These are phyloP conservation scores for Candida glucosophila DNA, from an alignment of 1,139 yeast species.

Conservation along the genomic window DNA sequence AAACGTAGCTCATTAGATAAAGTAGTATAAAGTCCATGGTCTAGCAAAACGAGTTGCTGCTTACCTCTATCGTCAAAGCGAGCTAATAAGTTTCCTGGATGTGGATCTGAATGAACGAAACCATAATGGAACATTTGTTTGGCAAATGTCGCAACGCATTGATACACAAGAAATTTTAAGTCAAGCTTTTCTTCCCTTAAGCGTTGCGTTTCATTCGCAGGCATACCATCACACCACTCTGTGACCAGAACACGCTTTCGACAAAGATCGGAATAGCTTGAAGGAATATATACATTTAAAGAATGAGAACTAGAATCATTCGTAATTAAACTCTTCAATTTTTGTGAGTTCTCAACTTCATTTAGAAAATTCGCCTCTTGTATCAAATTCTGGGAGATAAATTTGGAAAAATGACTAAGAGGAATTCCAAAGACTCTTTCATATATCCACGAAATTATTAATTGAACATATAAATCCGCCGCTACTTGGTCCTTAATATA, in stretches of 20 bases:
- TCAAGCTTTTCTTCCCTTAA: conserved; percentile 35
- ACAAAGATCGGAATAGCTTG: conserved; percentile 35
- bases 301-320: conserved; percentile 15
- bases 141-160: conserved; percentile 49
- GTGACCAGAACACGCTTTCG: conserved; percentile 47
- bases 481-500: conserved; percentile 48
- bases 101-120: conserved; percentile 73
- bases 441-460: conserved; percentile 42
- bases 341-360: conserved; percentile 46
- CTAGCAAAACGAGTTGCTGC: conserved; percentile 61
- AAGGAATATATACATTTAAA: conserved; percentile 39
- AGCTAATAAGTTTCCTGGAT: conserved; percentile 68
- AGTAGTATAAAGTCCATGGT: conserved; percentile 64
- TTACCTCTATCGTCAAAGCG: conserved; percentile 29
- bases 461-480: conserved; percentile 53
- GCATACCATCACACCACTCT: conserved; percentile 73
- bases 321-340: conserved; percentile 12
- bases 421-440: conserved; percentile 60
- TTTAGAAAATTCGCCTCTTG: conserved; percentile 55
- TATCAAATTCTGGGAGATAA: conserved; percentile 47
- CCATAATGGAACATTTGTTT: conserved; percentile 72
- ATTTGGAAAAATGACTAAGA: conserved; percentile 45
- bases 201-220: conserved; percentile 38
- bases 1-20: conserved; percentile 42
- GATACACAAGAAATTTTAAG: conserved; percentile 37